Evolutionary conservation across 371 early-diverging fungal species (phyloP).

Genomic region (Syncephalis plumigaleata): DNA sequence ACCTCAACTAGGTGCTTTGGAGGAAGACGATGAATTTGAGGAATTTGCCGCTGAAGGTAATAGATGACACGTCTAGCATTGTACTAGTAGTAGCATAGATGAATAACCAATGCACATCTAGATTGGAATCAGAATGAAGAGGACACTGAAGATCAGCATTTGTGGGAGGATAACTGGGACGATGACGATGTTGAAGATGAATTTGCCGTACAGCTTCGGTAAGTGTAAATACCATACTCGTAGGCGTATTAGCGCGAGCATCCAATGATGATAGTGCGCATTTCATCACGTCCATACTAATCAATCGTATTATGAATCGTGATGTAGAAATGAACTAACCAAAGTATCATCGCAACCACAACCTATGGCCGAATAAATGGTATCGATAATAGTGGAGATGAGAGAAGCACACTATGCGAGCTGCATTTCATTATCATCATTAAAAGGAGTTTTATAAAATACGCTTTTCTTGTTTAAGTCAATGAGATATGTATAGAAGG

Average conservation of each 20-base stretch:
- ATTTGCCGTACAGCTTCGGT: slow-evolving; percentile 73
- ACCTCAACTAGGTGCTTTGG: slow-evolving; percentile 46
- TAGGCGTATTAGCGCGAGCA: no score
- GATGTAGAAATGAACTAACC: slow-evolving; percentile 3
- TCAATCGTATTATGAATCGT: background rate
- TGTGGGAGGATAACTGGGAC: slow-evolving; percentile 88
- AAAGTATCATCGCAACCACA: slow-evolving; percentile 5
- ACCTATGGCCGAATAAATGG: slow-evolving; percentile 1
- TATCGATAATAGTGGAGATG: no score
- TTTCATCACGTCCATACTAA: background rate
- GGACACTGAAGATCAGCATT: slow-evolving; percentile 45
- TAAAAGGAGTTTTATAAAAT: no score
- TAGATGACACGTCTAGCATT: background rate
- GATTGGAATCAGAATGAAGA: slow-evolving; percentile 75
- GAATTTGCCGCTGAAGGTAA: slow-evolving; percentile 77
- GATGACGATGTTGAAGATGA: slow-evolving; percentile 83
- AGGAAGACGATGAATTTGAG: slow-evolving; percentile 88
- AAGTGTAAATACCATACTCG: background rate
- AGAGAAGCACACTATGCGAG: no score
- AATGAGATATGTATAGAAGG: no score
- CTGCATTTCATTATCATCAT: no score
- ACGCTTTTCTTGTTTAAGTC: no score
- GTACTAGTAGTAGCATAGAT: background rate
- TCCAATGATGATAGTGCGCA: background rate
- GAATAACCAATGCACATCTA: slow-evolving; percentile 8